Conservation (phyloP, 1,284 basidiomycete genomes). For the Leccinum cinnamomeum region DNA sequence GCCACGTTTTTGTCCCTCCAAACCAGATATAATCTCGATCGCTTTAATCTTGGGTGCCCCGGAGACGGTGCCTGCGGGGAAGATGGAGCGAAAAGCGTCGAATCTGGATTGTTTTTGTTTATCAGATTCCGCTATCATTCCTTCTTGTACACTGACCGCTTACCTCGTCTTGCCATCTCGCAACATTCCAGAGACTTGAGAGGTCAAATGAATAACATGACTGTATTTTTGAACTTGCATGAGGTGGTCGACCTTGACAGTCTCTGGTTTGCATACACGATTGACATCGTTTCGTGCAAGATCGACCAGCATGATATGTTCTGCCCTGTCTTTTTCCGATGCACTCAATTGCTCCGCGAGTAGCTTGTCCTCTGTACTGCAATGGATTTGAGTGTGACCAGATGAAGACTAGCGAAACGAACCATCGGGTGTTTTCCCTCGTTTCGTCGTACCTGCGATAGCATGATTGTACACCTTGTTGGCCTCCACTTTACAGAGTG, state of each 20-base stretch:
- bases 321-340: constrained; percentile 94
- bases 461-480: constrained; percentile 97
- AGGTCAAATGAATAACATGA: constrained; percentile 98
- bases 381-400: constrained; percentile 9
- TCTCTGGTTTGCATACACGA: constrained; percentile 92
- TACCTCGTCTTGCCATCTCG: constrained; percentile 84
- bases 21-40: constrained; percentile 86
- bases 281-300: constrained; percentile 99
- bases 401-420: constrained; percentile 26
- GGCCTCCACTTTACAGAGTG: constrained; percentile 92
- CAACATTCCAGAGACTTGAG: constrained; percentile 88
- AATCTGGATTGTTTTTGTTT: constrained; percentile 55
- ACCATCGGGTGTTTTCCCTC: constrained; percentile 87
- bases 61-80: constrained; percentile 99
- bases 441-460: constrained; percentile 92
- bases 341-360: constrained; percentile 74
- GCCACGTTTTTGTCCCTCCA: constrained; percentile 90
- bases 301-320: constrained; percentile 99
- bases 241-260: constrained; percentile 94
- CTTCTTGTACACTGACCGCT: constrained; percentile 2
- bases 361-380: constrained; percentile 75
- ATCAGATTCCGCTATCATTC: background rate
- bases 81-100: constrained; percentile 98
- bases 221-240: constrained; percentile 96
- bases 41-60: constrained; percentile 99